Evolutionary conservation across 768 basidiomycete genomes (phyloP).

Genomic region (Tylopilus sp.): DNA sequence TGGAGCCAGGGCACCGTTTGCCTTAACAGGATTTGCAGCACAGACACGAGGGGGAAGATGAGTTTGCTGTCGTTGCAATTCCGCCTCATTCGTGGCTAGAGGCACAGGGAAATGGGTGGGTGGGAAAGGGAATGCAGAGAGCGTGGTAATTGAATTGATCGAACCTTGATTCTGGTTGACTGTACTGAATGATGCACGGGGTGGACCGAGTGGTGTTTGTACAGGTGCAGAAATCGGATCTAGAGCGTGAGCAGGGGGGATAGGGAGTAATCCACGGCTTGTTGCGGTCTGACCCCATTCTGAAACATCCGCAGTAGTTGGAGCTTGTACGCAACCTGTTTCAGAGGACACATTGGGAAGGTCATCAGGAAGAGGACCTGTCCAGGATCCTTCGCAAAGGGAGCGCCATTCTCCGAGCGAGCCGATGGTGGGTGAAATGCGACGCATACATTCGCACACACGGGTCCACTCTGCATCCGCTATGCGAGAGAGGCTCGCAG

Average conservation of each 20-base stretch:
- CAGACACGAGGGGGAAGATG: slow-evolving; percentile 19
- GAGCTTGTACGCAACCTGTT: neutral
- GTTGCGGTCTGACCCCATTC: slow-evolving; percentile 31
- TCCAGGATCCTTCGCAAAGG: slow-evolving; percentile 76
- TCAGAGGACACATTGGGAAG: slow-evolving; percentile 21
- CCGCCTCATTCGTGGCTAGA: slow-evolving; percentile 30
- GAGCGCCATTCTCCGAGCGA: slow-evolving; percentile 69
- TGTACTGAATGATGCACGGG: slow-evolving; percentile 21
- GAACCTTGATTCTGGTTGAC: slow-evolving; percentile 26
- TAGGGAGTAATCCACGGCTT: slow-evolving; percentile 18
- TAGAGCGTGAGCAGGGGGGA: slow-evolving; percentile 16
- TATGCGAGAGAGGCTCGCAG: slow-evolving; percentile 63
- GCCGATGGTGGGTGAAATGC: slow-evolving; percentile 63
- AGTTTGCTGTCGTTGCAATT: slow-evolving; percentile 24
- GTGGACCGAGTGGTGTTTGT: slow-evolving; percentile 18
- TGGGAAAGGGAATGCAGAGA: slow-evolving; percentile 71
- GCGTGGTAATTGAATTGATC: slow-evolving; percentile 54
- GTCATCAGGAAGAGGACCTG: slow-evolving; percentile 37
- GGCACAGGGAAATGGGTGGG: slow-evolving; percentile 72
- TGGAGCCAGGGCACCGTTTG: slow-evolving; percentile 1
- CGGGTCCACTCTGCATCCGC: slow-evolving; percentile 79
- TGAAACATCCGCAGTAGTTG: slow-evolving; percentile 13
- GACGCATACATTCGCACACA: slow-evolving; percentile 67
- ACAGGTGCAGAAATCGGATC: slow-evolving; percentile 9
- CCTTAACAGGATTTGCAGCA: slow-evolving; percentile 13